These are phyloP conservation scores for Yarrowia sp. DNA, from an alignment of 805 yeast species.

Conservation along the genomic window DNA sequence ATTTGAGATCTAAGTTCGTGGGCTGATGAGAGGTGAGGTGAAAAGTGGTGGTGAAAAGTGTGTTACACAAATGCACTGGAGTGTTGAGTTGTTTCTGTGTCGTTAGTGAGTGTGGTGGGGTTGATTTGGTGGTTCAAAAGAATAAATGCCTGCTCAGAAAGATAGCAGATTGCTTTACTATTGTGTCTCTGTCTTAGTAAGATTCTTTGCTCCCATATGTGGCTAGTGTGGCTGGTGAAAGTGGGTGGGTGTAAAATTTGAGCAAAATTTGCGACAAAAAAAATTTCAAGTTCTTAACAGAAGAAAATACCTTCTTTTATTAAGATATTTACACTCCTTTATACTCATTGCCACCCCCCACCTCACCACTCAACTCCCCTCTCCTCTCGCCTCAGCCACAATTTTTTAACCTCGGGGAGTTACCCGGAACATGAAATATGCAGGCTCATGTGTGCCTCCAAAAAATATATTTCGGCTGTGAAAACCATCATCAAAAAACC, in stretches of 20 bases:
- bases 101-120: no score
- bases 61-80: no score
- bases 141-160: no score
- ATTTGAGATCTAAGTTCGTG: slow-evolving; percentile 19
- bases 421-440: slow-evolving; percentile 33
- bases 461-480: not conserved
- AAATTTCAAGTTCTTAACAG: no score
- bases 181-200: not conserved
- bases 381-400: not conserved
- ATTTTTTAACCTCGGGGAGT: not conserved
- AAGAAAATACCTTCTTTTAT: no score
- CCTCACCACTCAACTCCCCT: not conserved
- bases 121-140: no score
- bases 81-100: not conserved
- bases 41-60: not conserved
- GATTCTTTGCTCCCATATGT: slow-evolving; percentile 18
- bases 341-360: not conserved
- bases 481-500: no score
- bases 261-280: no score
- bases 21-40: not conserved
- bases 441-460: slow-evolving; percentile 26
- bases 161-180: no score
- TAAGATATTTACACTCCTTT: no score
- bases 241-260: not conserved
- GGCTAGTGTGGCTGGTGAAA: slow-evolving; percentile 25